These are phyloP conservation scores for Mortierella sp. DNA, from an alignment of 371 early-diverging fungal species.

Conservation along the genomic window DNA sequence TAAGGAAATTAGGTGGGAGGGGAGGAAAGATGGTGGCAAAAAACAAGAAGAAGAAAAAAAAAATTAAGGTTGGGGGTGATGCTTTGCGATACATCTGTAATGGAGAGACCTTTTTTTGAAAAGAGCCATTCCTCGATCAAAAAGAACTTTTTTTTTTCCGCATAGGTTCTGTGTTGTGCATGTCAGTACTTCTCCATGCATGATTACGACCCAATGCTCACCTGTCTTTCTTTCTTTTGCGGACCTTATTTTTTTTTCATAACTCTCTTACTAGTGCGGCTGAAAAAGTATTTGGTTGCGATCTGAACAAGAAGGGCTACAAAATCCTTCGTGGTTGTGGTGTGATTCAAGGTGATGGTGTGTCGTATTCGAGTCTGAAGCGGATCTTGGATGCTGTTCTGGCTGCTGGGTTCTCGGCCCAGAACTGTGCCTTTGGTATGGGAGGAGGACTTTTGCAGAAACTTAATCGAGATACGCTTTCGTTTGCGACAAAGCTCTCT, in stretches of 20 bases:
- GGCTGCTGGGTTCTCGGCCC: slow-evolving; percentile 69
- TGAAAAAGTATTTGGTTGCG: slow-evolving; percentile 75
- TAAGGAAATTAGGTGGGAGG: background rate
- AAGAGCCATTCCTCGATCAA: too few relatives aligned
- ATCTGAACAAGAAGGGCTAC: slow-evolving; percentile 77
- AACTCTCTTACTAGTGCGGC: slow-evolving; percentile 60
- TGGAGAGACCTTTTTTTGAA: background rate
- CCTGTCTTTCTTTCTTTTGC: too few relatives aligned
- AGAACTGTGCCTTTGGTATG: slow-evolving; percentile 86
- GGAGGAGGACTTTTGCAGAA: slow-evolving; percentile 84
- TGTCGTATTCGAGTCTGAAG: slow-evolving; percentile 59
- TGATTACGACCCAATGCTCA: too few relatives aligned
- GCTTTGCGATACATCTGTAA: background rate
- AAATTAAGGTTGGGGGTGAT: background rate
- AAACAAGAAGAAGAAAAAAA: background rate
- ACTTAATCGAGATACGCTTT: slow-evolving; percentile 86
- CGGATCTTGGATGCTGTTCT: slow-evolving; percentile 66
- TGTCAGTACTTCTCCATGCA: background rate
- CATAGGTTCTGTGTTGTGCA: background rate
- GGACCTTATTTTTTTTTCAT: background rate
- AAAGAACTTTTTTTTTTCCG: background rate
- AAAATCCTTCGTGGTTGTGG: slow-evolving; percentile 67
- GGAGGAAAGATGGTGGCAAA: background rate
- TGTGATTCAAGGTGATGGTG: slow-evolving; percentile 89
- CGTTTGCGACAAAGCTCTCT: slow-evolving; percentile 83